phyloP scores from a whole-genome alignment of 2,329 filamentous ascomycete genomes.

The Cyphellophora europaea region DNA sequence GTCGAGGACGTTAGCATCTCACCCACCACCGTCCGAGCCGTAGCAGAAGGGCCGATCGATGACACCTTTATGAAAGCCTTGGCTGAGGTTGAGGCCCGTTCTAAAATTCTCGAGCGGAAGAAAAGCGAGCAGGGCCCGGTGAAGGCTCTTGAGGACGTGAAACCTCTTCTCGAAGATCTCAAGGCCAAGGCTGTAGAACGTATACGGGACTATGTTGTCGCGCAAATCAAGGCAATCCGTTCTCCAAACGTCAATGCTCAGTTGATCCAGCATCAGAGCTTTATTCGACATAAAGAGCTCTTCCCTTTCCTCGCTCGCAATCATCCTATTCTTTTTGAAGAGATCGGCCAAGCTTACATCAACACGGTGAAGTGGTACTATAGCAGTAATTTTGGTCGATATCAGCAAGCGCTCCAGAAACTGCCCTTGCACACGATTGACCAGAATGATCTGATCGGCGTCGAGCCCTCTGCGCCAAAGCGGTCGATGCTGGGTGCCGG shows the following conservation, averaged over 20 bases:
- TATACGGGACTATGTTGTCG: slow-evolving; percentile 87
- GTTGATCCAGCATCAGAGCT: slow-evolving; percentile 87
- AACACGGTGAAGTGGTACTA: slow-evolving; percentile 99
- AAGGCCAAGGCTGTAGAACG: slow-evolving; percentile 74
- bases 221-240: slow-evolving; percentile 85
- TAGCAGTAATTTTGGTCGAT: slow-evolving; percentile 78
- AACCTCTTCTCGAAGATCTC: slow-evolving; percentile 74
- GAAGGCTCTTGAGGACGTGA: slow-evolving; percentile 74
- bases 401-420: slow-evolving; percentile 73
- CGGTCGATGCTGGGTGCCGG: slow-evolving; percentile 29
- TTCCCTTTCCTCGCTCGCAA: slow-evolving; percentile 77
- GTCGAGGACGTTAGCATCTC: slow-evolving; percentile 89
- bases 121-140: slow-evolving; percentile 51
- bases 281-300: slow-evolving; percentile 79
- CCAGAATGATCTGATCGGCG: slow-evolving; percentile 71
- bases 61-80: slow-evolving; percentile 79
- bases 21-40: slow-evolving; percentile 71
- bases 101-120: slow-evolving; percentile 61
- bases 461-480: slow-evolving; percentile 63
- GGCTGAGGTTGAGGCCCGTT: slow-evolving; percentile 72
- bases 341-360: slow-evolving; percentile 88
- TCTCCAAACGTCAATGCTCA: slow-evolving; percentile 97
- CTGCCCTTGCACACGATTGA: slow-evolving; percentile 76
- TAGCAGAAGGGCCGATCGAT: slow-evolving; percentile 81
- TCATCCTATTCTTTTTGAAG: slow-evolving; percentile 72